Conservation (phyloP, 768 basidiomycete species). For the Tricholoma bakamatsutake region DNA sequence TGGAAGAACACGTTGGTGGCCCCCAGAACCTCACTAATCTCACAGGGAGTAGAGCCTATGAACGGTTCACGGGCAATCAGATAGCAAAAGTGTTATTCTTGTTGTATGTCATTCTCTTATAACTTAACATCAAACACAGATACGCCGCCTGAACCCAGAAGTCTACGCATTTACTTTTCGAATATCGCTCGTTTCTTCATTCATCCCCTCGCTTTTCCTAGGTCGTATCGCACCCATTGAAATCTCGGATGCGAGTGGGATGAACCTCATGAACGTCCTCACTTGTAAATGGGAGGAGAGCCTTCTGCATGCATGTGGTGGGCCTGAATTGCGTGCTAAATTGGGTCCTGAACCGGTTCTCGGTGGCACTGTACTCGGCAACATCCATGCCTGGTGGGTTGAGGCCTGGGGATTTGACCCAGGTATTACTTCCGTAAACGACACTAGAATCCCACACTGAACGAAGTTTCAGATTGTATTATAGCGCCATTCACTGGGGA, state of each 20-base stretch:
- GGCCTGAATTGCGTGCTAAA: constrained; percentile 58
- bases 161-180: constrained; percentile 55
- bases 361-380: constrained; percentile 64
- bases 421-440: constrained; percentile 30
- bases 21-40: constrained; percentile 65
- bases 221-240: constrained; percentile 77
- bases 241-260: constrained; percentile 84
- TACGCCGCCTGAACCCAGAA: constrained; percentile 46
- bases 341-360: constrained; percentile 73
- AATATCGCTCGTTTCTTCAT: constrained; percentile 79
- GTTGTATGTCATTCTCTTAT: neutral
- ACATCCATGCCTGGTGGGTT: constrained; percentile 64
- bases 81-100: constrained; percentile 56
- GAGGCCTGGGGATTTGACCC: constrained; percentile 69
- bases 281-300: constrained; percentile 68
- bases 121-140: constrained; percentile 29
- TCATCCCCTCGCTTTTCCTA: constrained; percentile 78
- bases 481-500: constrained; percentile 87
- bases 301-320: constrained; percentile 64
- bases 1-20: constrained; percentile 67
- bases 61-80: constrained; percentile 85
- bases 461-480: constrained; percentile 50
- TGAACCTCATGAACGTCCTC: constrained; percentile 81
- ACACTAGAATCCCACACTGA: neutral
- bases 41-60: constrained; percentile 81